These are phyloP conservation scores for Dendrobium officinale DNA, from an alignment of 106 monocot genomes.

Conservation along the genomic window DNA sequence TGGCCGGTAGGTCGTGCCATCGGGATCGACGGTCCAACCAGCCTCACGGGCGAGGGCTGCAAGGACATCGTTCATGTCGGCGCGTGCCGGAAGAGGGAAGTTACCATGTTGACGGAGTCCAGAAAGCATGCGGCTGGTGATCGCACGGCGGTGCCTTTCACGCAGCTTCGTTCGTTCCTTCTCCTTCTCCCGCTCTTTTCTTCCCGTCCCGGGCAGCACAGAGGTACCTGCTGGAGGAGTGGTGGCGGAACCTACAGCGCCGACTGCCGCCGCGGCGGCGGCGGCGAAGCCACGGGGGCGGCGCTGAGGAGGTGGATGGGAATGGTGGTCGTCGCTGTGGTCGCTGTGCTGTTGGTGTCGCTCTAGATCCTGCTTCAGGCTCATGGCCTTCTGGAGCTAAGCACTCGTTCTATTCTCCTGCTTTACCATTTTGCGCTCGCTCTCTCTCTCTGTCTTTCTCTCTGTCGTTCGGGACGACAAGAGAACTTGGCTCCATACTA, in stretches of 20 bases:
- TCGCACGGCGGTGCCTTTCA: conserved; percentile 88
- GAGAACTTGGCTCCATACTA: no score
- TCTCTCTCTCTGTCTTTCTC: neutral
- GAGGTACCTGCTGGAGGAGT: conserved; percentile 18
- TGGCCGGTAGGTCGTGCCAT: conserved; percentile 81
- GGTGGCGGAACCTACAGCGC: conserved; percentile 29
- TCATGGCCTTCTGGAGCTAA: conserved; percentile 18
- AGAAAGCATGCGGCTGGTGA: conserved; percentile 93
- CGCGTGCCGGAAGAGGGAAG: conserved; percentile 85
- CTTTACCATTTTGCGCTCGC: neutral
- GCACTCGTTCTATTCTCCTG: neutral
- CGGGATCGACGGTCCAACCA: conserved; percentile 82
- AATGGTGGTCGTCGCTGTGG: conserved; percentile 27
- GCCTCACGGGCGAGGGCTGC: conserved; percentile 94
- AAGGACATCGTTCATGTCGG: conserved; percentile 99
- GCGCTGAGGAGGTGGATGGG: conserved; percentile 23
- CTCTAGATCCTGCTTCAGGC: conserved; percentile 40
- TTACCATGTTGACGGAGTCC: conserved; percentile 90
- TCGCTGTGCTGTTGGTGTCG: conserved; percentile 19
- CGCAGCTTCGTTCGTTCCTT: conserved; percentile 90
- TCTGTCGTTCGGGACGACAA: neutral
- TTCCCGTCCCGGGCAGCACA: conserved; percentile 19
- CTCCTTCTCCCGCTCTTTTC: conserved; percentile 77
- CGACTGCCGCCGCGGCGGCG: conserved; percentile 12
- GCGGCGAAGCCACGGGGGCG: conserved; percentile 56